Base-by-base conservation (phyloP, 352 stramenopile species). In the Pythium plurisporium region DNA sequence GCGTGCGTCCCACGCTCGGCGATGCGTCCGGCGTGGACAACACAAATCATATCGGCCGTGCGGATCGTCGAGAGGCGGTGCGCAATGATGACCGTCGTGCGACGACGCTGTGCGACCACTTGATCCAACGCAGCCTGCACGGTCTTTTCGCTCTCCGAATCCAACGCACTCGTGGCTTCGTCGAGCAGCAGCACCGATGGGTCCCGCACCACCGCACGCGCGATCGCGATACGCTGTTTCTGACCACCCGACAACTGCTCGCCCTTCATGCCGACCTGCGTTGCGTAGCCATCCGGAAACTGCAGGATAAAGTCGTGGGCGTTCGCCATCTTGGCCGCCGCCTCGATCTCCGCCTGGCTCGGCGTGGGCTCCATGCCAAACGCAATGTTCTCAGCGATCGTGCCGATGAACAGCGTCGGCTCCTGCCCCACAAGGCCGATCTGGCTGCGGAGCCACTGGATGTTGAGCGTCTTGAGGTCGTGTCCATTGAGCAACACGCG, bases 11-110 rank as follows among this genome's bases (percentile, higher is more conserved):
- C 96, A 37, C 84, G 70, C 64, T 98, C 94, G 5, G 91, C 83
- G 22, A 98, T 86, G 45, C 72, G 73, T 10, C 95, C 95, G 20
- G 93, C 73, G 22, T 96, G 73, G 46, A 98, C 74, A 8, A 98
- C 94, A 36, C 92, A 85, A 55, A 99, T 98, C 57, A 86, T 74
- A 71, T 98, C 89, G 36, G 91, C 94, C 71, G 95, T 86, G 58
- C 89, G 86, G 54, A 98, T 90, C 3, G 90, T 98, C 41, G 79
- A 94, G 27, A 98, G 71, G 22, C 94, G 81, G 67, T 98, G 93
- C 2, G 94, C 94, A 54, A 97, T 96, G 38, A 98, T 87, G 41
- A 98, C 74, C 14, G 85, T 96, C 22, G 92, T 98, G 7, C 76
- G 76, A 2, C 65, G 67, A 38, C 76, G 72, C 40, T 75, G 56